Percentiles rank a stretch among this genome's conserved stretches.
Conservation (phyloP, 257 asterid species). For the Scutellaria baicalensis region DNA sequence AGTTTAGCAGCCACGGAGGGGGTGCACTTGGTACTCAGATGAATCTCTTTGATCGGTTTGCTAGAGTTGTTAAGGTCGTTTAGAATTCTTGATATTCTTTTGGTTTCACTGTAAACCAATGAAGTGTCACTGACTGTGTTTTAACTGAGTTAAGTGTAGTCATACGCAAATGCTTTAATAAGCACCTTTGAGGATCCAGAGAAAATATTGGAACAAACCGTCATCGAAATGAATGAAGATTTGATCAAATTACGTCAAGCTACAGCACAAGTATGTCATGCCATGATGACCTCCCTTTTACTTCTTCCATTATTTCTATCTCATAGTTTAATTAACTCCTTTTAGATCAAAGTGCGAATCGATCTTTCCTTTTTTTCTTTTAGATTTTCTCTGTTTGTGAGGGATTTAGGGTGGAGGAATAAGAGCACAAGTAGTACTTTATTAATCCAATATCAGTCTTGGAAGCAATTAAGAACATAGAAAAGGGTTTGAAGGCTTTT, state of each 20-base stretch:
- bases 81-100: conserved; percentile 10
- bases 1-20: conserved; percentile 43
- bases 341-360: not conserved
- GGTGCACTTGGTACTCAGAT: conserved; percentile 74
- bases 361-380: not conserved
- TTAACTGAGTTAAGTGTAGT: conserved; percentile 31
- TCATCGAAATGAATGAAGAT: conserved; percentile 88
- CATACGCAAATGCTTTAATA: conserved; percentile 84
- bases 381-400: not conserved
- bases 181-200: conserved; percentile 96
- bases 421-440: not conserved
- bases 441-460: not conserved
- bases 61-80: conserved; percentile 90
- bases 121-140: conserved; percentile 2
- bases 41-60: conserved; percentile 92
- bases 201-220: conserved; percentile 92
- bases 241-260: conserved; percentile 95
- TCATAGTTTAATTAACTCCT: not conserved
- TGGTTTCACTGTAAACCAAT: conserved; percentile 2
- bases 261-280: conserved; percentile 79
- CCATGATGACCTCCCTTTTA: conserved; percentile 6
- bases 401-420: not conserved
- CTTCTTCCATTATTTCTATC: not conserved
- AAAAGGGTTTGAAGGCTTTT: not conserved
- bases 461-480: not conserved